phyloP scores from a whole-genome alignment of 768 basidiomycete species.

The Mycena galericulata region DNA sequence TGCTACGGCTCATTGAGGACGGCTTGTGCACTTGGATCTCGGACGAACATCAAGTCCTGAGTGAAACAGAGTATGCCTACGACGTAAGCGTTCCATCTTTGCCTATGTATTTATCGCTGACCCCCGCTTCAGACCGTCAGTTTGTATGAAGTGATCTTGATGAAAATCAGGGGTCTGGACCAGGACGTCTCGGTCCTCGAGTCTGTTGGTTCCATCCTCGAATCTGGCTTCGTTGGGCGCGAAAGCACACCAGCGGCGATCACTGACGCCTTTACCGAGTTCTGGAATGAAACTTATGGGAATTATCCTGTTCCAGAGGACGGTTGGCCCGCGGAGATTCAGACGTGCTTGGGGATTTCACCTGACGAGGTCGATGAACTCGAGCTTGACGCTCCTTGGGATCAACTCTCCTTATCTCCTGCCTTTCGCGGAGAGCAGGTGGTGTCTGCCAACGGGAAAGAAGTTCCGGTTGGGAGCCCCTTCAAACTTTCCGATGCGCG shows the following conservation, averaged over 20 bases:
- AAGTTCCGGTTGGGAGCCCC: slow-evolving; percentile 20
- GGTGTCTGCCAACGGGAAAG: slow-evolving; percentile 1
- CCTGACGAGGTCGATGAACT: slow-evolving; percentile 22
- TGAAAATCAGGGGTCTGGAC: slow-evolving; percentile 63
- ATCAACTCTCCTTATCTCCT: slow-evolving; percentile 25
- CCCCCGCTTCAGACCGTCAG: slow-evolving; percentile 63
- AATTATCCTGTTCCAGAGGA: slow-evolving; percentile 51
- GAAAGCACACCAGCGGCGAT: slow-evolving; percentile 57
- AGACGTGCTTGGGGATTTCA: slow-evolving; percentile 39
- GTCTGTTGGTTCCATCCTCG: slow-evolving; percentile 62
- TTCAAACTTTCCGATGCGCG: slow-evolving; percentile 20
- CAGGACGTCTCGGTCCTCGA: slow-evolving; percentile 54
- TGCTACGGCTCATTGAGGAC: slow-evolving; percentile 65
- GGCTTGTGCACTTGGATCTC: slow-evolving; percentile 72
- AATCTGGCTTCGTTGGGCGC: slow-evolving; percentile 68
- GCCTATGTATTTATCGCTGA: slow-evolving; percentile 6
- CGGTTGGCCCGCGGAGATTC: slow-evolving; percentile 68
- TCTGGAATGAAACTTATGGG: slow-evolving; percentile 68
- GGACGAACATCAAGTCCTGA: slow-evolving; percentile 66
- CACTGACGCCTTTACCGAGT: slow-evolving; percentile 66
- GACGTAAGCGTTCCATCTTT: slow-evolving; percentile 58
- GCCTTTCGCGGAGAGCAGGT: slow-evolving; percentile 25
- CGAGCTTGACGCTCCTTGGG: slow-evolving; percentile 22
- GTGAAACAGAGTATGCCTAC: slow-evolving; percentile 64
- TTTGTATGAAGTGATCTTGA: slow-evolving; percentile 70